A percentile compares a stretch with the other conserved stretches of the same genome.
These are phyloP conservation scores for Neopestalotiopsis clavispora DNA, from an alignment of 2,329 filamentous ascomycete genomes.

Conservation along the genomic window DNA sequence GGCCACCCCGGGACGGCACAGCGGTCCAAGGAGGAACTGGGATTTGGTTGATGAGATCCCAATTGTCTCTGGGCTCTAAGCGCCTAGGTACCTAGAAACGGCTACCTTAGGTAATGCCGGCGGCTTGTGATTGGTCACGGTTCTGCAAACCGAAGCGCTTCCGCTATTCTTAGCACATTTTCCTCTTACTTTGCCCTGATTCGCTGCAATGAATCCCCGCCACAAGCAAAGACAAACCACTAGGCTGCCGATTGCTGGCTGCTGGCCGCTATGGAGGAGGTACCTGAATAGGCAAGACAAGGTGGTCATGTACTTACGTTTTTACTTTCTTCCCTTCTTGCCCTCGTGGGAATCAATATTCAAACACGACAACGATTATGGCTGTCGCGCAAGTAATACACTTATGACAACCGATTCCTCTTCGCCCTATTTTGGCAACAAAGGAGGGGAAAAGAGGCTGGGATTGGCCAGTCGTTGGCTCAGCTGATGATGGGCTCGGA, in stretches of 20 bases:
- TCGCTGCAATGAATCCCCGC: neutral
- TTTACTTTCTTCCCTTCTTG: no score
- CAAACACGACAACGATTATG: no score
- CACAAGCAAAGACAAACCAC: constrained; percentile 11
- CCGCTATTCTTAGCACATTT: constrained; percentile 21
- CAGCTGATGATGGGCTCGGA: no score
- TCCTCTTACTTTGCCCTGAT: constrained; percentile 15
- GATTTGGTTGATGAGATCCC: neutral
- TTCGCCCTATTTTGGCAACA: neutral
- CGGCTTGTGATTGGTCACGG: constrained; percentile 7
- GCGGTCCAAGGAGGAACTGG: neutral
- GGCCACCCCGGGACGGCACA: constrained; percentile 15
- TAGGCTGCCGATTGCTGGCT: neutral
- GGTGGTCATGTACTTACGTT: no score
- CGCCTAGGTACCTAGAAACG: constrained; percentile 10
- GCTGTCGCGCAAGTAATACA: no score
- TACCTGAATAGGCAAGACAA: no score
- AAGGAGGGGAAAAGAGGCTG: no score
- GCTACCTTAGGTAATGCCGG: neutral
- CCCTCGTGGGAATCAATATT: no score
- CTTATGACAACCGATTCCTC: neutral
- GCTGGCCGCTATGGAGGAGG: no score
- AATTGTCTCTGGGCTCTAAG: neutral
- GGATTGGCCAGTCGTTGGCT: no score
- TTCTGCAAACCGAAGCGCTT: constrained; percentile 16